Base-by-base conservation (phyloP, 2,329 filamentous ascomycete species). In the Aureobasidium sp. region DNA sequence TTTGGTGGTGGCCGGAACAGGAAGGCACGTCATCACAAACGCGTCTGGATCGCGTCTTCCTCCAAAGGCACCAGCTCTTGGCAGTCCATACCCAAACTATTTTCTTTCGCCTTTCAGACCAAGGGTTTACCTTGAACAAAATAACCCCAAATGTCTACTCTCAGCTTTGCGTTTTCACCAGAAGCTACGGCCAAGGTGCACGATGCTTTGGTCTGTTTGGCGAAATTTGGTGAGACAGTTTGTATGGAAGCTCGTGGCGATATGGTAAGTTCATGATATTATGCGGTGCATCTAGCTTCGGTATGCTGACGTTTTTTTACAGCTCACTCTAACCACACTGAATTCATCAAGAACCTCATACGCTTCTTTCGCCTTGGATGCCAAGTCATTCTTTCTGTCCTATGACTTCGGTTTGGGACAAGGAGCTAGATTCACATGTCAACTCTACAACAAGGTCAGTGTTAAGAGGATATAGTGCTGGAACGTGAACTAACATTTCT, bases 331-430 rank as follows among this genome's bases (percentile, higher is more conserved):
- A 60, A 90, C 88, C 15, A 85, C 89, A 15, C 77, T 93, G 65
- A 93, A 93, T 71, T 82, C 83, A n/a, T 90, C 89, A 61, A 90
- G 90, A 70, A 90, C 89, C 4, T 88, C 88, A 19, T 92, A 92
- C 72, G 85, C 87, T 29, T 87, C 86, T 63, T 86, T 91, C 68
- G 82, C 82, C 8, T 84, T 92, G 59, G 79, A 86, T 47, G 81
- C 83, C 44, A 82, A 78, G 66, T 81, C 83, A 42, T 92, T 92
- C 76, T 91, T 91, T 74, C 82, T 85, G 7, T 82, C 81, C 39
- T 93, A 91, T 73, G 81, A 83, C 58, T 93, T 85, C 67, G 75
- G 77, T 49, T 53, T 57, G 12, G 62, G 61, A 17, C 27, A 52
- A 22, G 60, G 53, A 15, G 58, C 58, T 35, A 76, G 81, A 24